Conservation (phyloP, 495 filamentous ascomycete genomes). For the Tuber calosporum region DNA sequence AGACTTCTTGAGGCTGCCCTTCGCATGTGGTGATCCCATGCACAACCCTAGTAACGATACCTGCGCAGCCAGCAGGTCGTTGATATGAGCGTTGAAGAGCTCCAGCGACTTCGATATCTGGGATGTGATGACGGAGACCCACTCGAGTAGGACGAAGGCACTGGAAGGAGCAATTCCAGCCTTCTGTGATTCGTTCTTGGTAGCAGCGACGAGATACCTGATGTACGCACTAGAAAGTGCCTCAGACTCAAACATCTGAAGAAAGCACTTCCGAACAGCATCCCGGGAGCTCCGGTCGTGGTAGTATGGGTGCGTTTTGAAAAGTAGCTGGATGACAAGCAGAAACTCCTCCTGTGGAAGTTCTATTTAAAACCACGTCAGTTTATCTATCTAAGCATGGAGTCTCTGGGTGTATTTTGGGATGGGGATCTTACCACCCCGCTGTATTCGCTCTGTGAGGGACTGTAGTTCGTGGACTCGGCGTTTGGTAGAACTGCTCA, state of each 20-base stretch:
- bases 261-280: constrained; percentile 70
- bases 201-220: constrained; percentile 42
- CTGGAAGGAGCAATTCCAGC: constrained; percentile 64
- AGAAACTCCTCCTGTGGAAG: constrained; percentile 32
- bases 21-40: constrained; percentile 48
- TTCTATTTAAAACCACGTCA: constrained; percentile 22
- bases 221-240: constrained; percentile 55
- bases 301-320: constrained; percentile 82
- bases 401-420: neutral
- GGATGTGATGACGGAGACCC: constrained; percentile 48
- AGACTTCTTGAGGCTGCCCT: constrained; percentile 28
- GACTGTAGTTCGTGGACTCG: constrained; percentile 46
- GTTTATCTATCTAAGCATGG: neutral
- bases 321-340: constrained; percentile 59
- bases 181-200: constrained; percentile 63
- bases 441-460: constrained; percentile 45
- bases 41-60: constrained; percentile 60
- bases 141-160: constrained; percentile 84
- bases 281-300: constrained; percentile 72
- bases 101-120: constrained; percentile 25
- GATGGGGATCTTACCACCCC: constrained; percentile 43
- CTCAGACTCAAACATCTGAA: constrained; percentile 51
- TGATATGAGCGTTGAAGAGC: constrained; percentile 19
- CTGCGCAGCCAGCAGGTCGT: constrained; percentile 25
- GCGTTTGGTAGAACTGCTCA: constrained; percentile 48